Evolutionary conservation across 306 rosid genomes (phyloP).

Genomic region (Luffa acutangula): DNA sequence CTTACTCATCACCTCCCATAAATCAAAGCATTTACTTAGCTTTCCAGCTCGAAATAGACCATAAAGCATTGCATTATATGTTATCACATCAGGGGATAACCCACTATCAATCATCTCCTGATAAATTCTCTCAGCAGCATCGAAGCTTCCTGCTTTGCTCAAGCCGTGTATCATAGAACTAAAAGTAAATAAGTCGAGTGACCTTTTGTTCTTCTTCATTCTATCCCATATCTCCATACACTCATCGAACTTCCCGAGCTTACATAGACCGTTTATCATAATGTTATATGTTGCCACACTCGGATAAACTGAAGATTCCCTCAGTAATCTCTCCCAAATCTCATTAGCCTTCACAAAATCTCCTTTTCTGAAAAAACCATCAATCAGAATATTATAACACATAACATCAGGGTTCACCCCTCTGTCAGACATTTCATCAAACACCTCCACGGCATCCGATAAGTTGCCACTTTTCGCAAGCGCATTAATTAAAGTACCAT

Average conservation of each 20-base stretch:
- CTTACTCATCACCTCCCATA: conserved; percentile 58
- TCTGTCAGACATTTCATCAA: conserved; percentile 78
- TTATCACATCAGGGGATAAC: conserved; percentile 43
- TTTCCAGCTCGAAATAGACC: conserved; percentile 47
- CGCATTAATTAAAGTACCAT: conserved; percentile 49
- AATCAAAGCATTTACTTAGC: conserved; percentile 33
- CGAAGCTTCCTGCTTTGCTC: conserved; percentile 51
- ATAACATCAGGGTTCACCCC: conserved; percentile 59
- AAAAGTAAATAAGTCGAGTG: conserved; percentile 38
- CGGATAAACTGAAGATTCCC: conserved; percentile 41
- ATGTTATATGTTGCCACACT: conserved; percentile 64
- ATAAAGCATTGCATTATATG: conserved; percentile 58
- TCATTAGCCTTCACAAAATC: conserved; percentile 47
- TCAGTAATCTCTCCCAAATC: conserved; percentile 63
- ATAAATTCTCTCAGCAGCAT: conserved; percentile 49
- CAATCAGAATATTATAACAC: conserved; percentile 74
- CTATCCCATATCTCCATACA: conserved; percentile 69
- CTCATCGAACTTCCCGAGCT: conserved; percentile 57
- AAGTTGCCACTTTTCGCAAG: conserved; percentile 41
- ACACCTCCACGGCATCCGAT: conserved; percentile 50
- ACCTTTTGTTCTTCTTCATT: conserved; percentile 60
- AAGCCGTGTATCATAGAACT: conserved; percentile 73
- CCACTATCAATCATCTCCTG: conserved; percentile 54
- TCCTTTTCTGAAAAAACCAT: conserved; percentile 55
- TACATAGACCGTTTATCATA: conserved; percentile 79